Conservation (phyloP, 495 filamentous ascomycete genomes). For the Penicillium mononematosum region DNA sequence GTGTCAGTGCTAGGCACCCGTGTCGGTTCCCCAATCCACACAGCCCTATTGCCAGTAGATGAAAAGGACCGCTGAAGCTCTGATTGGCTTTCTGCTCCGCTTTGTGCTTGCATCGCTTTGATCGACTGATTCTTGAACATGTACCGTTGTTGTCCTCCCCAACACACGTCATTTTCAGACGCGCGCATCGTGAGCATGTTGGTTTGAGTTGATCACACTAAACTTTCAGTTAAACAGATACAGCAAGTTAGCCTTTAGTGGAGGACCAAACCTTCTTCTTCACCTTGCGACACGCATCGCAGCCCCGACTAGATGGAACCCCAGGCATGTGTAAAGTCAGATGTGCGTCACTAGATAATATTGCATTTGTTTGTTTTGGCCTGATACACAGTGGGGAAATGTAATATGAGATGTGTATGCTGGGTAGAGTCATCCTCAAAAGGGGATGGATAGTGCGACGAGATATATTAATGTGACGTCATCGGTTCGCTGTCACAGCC, state of each 20-base stretch:
- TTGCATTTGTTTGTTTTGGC: no score
- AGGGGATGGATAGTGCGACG: neutral
- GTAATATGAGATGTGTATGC: neutral
- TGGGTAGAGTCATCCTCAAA: neutral
- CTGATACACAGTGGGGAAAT: no score
- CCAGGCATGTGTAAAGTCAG: slow-evolving; percentile 37
- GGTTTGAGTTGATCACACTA: slow-evolving; percentile 40
- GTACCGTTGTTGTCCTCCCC: slow-evolving; percentile 44
- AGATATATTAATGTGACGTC: neutral
- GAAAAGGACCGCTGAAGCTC: neutral
- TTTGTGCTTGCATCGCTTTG: neutral
- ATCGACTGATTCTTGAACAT: slow-evolving; percentile 36
- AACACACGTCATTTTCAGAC: slow-evolving; percentile 40
- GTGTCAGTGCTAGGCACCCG: slow-evolving; percentile 13
- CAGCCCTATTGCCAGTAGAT: neutral
- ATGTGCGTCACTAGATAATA: neutral
- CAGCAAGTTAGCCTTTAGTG: neutral
- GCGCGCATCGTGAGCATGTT: slow-evolving; percentile 39
- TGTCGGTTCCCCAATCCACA: neutral
- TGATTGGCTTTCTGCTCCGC: neutral
- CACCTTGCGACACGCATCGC: slow-evolving; percentile 46
- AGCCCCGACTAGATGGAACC: slow-evolving; percentile 46
- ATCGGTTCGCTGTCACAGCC: neutral
- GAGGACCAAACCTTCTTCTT: slow-evolving; percentile 44
- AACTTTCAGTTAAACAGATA: slow-evolving; percentile 6